phyloP scores from a whole-genome alignment of 2,329 filamentous ascomycete genomes.

The Paecilomyces fulvus region DNA sequence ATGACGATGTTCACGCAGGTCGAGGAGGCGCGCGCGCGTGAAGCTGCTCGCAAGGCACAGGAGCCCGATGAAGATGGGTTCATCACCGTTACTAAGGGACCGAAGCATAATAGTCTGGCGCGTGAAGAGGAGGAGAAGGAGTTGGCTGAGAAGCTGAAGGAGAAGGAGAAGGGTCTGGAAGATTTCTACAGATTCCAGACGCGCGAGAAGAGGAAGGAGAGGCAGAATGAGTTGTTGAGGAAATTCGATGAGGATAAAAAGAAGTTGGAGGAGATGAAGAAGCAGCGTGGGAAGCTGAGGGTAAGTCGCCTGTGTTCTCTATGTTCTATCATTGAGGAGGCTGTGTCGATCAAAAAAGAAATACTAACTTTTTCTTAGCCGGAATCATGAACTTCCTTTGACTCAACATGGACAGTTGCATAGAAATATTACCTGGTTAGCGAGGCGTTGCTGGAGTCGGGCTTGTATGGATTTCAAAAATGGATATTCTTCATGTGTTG shows the following conservation, averaged over 20 bases:
- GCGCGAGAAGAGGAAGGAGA: conserved; percentile 68
- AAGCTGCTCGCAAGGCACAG: conserved; percentile 57
- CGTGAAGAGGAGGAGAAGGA: conserved; percentile 61
- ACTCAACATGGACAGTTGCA: neutral
- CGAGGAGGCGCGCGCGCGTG: conserved; percentile 56
- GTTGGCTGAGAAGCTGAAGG: conserved; percentile 50
- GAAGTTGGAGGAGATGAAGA: conserved; percentile 63
- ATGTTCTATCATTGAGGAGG: conserved; percentile 5
- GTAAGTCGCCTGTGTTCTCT: conserved; percentile 18
- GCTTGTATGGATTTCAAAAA: neutral
- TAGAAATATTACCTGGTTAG: neutral
- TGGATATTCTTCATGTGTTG: neutral
- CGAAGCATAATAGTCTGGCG: conserved; percentile 62
- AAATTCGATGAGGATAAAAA: conserved; percentile 69
- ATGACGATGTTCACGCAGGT: conserved; percentile 68
- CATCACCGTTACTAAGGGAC: conserved; percentile 77
- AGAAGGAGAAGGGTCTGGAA: conserved; percentile 55
- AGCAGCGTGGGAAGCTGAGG: conserved; percentile 55
- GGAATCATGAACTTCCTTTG: conserved; percentile 16
- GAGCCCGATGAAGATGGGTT: conserved; percentile 94
- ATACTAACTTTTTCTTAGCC: conserved; percentile 18
- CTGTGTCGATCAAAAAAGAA: conserved; percentile 1
- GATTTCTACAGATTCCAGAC: conserved; percentile 82
- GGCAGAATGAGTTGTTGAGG: conserved; percentile 59
- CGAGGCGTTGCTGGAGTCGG: conserved; percentile 20